These are phyloP conservation scores for Volvox carteri DNA, from an alignment of 163 green algal species.

Conservation along the genomic window DNA sequence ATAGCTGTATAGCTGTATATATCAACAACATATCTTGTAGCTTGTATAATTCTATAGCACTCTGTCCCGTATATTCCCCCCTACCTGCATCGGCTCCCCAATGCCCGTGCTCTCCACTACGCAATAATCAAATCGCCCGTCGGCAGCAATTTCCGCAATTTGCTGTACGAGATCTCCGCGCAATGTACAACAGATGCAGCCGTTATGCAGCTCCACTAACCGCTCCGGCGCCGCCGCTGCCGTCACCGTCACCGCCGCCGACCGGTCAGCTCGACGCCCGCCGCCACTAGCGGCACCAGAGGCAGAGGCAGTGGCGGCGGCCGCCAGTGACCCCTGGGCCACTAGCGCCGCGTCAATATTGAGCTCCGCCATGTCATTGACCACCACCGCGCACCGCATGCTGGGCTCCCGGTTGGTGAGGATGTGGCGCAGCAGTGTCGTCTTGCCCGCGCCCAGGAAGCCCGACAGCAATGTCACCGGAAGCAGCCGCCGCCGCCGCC, in stretches of 20 bases:
- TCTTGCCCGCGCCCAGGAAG: constrained; percentile 88
- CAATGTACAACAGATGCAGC: constrained; percentile 92
- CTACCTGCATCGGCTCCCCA: constrained; percentile 82
- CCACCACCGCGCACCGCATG: constrained; percentile 79
- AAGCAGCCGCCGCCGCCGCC: too few relatives aligned
- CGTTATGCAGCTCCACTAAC: constrained; percentile 89
- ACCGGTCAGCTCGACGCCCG: too few relatives aligned
- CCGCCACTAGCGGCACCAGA: background rate
- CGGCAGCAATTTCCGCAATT: constrained; percentile 72
- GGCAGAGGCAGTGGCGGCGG: background rate
- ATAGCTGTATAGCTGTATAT: too few relatives aligned
- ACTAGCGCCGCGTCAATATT: constrained; percentile 90
- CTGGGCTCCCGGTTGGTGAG: constrained; percentile 66
- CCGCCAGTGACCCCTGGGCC: constrained; percentile 23
- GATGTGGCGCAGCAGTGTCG: constrained; percentile 83
- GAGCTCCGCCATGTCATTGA: constrained; percentile 91
- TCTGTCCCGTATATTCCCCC: background rate
- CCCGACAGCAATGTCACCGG: constrained; percentile 82
- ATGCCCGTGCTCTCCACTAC: constrained; percentile 89
- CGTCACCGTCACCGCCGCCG: background rate
- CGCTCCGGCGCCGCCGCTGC: constrained; percentile 67
- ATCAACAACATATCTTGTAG: too few relatives aligned
- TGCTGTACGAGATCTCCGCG: constrained; percentile 79
- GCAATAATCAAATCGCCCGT: constrained; percentile 82
- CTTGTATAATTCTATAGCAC: too few relatives aligned